A percentile compares a stretch with the other conserved stretches of the same genome.
Conservation (phyloP, 1,139 yeast genomes). For the Pichia sp. region DNA sequence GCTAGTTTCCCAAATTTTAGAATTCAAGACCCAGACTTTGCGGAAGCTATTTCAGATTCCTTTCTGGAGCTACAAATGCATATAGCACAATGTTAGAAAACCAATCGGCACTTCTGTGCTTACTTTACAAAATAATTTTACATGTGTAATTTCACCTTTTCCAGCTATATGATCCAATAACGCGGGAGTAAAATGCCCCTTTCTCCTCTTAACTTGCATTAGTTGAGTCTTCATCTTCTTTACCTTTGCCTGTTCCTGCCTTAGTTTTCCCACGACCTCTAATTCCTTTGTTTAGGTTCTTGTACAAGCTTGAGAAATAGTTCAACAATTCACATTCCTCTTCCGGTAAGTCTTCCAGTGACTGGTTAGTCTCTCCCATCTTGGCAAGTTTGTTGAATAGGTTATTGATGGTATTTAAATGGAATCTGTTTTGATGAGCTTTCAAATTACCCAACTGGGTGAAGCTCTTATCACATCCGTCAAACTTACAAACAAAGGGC, state of each 20-base stretch:
- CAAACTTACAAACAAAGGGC: slow-evolving; percentile 76
- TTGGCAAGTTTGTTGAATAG: slow-evolving; percentile 62
- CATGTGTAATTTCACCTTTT: no score
- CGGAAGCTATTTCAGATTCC: no score
- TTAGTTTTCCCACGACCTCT: slow-evolving; percentile 69
- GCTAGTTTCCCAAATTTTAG: no score
- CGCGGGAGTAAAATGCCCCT: no score
- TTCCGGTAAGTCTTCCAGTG: slow-evolving; percentile 44
- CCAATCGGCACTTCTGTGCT: no score
- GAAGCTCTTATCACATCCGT: slow-evolving; percentile 75
- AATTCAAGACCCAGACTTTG: no score
- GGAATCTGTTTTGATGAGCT: slow-evolving; percentile 90
- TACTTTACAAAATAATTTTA: no score
- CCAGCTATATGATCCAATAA: not conserved
- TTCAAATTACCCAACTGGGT: slow-evolving; percentile 91
- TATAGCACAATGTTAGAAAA: no score
- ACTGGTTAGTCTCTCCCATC: slow-evolving; percentile 32
- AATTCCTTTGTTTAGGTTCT: slow-evolving; percentile 84
- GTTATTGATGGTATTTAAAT: slow-evolving; percentile 57
- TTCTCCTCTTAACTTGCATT: no score
- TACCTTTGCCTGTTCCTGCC: not conserved
- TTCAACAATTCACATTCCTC: slow-evolving; percentile 63
- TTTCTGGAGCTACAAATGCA: no score
- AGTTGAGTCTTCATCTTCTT: not conserved
- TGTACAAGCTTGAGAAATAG: slow-evolving; percentile 75